Percentiles rank a stretch among this genome's conserved stretches.
phyloP scores from a whole-genome alignment of 2,329 filamentous ascomycete genomes.

The Fusarium pseudograminearum region DNA sequence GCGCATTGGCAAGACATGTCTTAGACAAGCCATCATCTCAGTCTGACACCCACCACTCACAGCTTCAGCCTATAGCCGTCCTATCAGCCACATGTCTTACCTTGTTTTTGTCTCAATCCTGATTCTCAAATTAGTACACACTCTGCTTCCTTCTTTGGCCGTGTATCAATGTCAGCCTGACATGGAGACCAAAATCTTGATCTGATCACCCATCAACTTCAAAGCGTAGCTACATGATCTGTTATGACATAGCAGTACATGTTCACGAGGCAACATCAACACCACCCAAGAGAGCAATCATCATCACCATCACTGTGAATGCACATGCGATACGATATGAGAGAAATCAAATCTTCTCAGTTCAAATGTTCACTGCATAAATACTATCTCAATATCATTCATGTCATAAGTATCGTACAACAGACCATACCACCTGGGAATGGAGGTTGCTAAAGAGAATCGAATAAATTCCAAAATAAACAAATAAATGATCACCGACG shows the following conservation, averaged over 20 bases:
- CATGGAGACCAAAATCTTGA: slow-evolving; percentile 6
- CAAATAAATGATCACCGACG: slow-evolving; percentile 46
- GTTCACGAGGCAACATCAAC: slow-evolving; percentile 27
- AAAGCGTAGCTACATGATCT: slow-evolving; percentile 10
- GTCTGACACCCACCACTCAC: slow-evolving; percentile 11
- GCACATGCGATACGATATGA: not conserved
- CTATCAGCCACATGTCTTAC: slow-evolving; percentile 29
- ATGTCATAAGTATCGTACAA: slow-evolving; percentile 41
- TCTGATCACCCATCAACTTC: slow-evolving; percentile 1
- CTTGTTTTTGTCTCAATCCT: slow-evolving; percentile 19
- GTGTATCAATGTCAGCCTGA: slow-evolving; percentile 12
- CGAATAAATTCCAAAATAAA: slow-evolving; percentile 32
- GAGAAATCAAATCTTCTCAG: slow-evolving; percentile 29
- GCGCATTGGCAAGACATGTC: slow-evolving; percentile 43
- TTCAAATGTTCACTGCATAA: slow-evolving; percentile 32
- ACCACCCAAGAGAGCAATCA: not conserved
- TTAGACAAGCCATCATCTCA: slow-evolving; percentile 38
- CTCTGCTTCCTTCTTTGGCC: slow-evolving; percentile 15
- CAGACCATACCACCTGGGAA: slow-evolving; percentile 44
- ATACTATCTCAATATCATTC: slow-evolving; percentile 31
- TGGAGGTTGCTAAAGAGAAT: slow-evolving; percentile 42
- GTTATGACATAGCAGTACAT: slow-evolving; percentile 11
- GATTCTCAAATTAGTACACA: slow-evolving; percentile 21
- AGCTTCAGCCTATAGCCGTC: slow-evolving; percentile 14
- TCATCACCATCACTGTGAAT: not conserved